Base-by-base conservation (phyloP, 805 yeast species). In the Candida sphagnicola region DNA sequence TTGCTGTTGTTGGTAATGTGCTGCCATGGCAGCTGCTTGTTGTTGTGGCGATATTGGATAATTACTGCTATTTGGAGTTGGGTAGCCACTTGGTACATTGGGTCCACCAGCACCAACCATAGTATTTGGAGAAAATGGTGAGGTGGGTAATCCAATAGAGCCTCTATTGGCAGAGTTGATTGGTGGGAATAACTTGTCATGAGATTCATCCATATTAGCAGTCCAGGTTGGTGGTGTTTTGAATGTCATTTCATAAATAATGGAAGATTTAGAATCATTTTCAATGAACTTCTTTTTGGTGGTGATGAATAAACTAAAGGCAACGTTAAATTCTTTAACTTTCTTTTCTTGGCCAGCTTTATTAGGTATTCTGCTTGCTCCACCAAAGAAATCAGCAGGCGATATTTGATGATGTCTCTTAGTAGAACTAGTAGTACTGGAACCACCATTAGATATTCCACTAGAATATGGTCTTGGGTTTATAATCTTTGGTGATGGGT, bases 221-320 rank as follows among this genome's bases (percentile, higher is more conserved):
- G 71, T 68, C 95, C 95, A 85, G 0, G 90, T 82, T 37, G 95
- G 95, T 8, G 86, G 81, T 0, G 91, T 82, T 29, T 70, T 69
- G 56, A 75, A 86, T 5, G 93, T 80, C 49, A 69, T 77, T 47
- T 81, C 89, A 43, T 81, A 66, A 3, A 49, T 46, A 5, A 59
- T 48, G 11, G 62, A 57, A 3, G 53, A 41, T 21, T 38, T 31
- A 18, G 25, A 28, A 2, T 46, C 40, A 14, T 45, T 51, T 23
- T 40, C 54, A 33, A 39, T 52, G 37, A 50, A 53, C 42, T 43
- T 57, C 48, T 44, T 59, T 39, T 70, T 70, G 3, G 77, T 67
- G 18, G 74, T 70, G 13, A 67, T 46, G 44, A 82, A 75, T 46
- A 81, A 61, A 53, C 73, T 79, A 60, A 82, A 82, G 31, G 70